Percentiles rank a stretch among this genome's conserved stretches.
Conservation (phyloP, 768 basidiomycete species). For the Leccinellum luteum region DNA sequence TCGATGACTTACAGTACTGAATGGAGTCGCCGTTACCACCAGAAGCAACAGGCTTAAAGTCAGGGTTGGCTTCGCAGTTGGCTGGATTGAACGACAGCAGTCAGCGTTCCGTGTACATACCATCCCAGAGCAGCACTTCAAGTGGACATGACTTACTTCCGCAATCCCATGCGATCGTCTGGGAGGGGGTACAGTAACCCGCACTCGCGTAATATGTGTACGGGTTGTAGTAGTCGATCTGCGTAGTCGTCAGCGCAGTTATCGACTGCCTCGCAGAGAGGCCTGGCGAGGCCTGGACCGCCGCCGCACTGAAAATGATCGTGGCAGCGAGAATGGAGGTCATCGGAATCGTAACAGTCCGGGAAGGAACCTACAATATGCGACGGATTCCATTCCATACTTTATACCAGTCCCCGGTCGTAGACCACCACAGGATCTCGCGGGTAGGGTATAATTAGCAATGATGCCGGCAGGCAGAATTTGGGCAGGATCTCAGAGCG, state of each 20-base stretch:
- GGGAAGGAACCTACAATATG: not conserved
- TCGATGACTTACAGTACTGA: constrained; percentile 41
- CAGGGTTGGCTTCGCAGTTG: constrained; percentile 46
- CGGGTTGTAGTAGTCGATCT: constrained; percentile 44
- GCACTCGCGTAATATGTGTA: constrained; percentile 52
- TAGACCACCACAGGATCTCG: not conserved
- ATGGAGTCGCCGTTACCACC: constrained; percentile 37
- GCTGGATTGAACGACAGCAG: not conserved
- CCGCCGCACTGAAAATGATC: constrained; percentile 12
- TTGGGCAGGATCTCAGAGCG: not conserved
- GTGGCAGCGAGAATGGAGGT: constrained; percentile 12
- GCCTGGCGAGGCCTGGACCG: constrained; percentile 21
- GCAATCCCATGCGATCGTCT: constrained; percentile 52
- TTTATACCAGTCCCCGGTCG: not conserved
- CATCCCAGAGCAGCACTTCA: not conserved
- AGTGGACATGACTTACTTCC: constrained; percentile 30
- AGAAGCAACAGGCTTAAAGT: too few relatives aligned
- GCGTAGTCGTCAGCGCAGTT: constrained; percentile 36
- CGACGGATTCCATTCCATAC: not conserved
- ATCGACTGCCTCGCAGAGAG: too few relatives aligned
- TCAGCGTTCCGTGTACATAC: not conserved
- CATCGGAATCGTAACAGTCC: constrained; percentile 11
- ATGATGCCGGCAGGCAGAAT: not conserved
- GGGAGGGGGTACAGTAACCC: constrained; percentile 45
- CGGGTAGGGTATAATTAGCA: not conserved